Percentiles rank a stretch among this genome's conserved stretches.
Evolutionary conservation across 2,329 filamentous ascomycete species (phyloP).

Genomic region (Fusarium poae): DNA sequence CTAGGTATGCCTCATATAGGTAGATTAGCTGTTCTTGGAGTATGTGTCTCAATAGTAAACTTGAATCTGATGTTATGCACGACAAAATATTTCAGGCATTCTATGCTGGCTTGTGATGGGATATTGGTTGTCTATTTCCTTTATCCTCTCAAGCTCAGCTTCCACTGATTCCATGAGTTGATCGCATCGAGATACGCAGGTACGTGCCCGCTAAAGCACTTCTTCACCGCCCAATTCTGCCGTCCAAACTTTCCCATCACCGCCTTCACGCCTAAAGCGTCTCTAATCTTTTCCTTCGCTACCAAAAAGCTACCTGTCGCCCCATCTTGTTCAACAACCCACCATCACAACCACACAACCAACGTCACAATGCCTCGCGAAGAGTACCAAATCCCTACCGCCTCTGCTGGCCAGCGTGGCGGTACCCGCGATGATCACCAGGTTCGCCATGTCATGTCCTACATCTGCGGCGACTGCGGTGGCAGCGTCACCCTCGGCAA

Average conservation of each 20-base stretch:
- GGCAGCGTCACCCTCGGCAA: constrained; percentile 57
- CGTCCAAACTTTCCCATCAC: constrained; percentile 45
- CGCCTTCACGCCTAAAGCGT: constrained; percentile 44
- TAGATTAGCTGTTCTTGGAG: neutral
- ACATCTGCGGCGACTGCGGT: constrained; percentile 61
- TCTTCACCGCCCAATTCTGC: constrained; percentile 48
- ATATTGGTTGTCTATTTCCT: neutral
- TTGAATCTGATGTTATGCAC: neutral
- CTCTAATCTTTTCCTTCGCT: constrained; percentile 39
- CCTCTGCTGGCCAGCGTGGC: constrained; percentile 59
- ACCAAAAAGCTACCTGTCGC: constrained; percentile 1
- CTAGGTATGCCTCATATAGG: neutral
- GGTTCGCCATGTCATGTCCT: constrained; percentile 55
- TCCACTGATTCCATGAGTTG: neutral
- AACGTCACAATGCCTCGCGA: constrained; percentile 73
- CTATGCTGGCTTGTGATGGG: neutral
- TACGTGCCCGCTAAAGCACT: constrained; percentile 18
- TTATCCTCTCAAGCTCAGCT: neutral
- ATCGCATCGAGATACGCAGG: constrained; percentile 11
- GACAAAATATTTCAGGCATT: neutral
- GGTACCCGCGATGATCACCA: constrained; percentile 58
- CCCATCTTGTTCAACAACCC: constrained; percentile 1
- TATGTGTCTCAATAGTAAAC: neutral
- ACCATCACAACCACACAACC: neutral
- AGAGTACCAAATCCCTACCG: constrained; percentile 79